phyloP scores from a whole-genome alignment of 2,329 filamentous ascomycete species.

The Xylariaceae sp. region DNA sequence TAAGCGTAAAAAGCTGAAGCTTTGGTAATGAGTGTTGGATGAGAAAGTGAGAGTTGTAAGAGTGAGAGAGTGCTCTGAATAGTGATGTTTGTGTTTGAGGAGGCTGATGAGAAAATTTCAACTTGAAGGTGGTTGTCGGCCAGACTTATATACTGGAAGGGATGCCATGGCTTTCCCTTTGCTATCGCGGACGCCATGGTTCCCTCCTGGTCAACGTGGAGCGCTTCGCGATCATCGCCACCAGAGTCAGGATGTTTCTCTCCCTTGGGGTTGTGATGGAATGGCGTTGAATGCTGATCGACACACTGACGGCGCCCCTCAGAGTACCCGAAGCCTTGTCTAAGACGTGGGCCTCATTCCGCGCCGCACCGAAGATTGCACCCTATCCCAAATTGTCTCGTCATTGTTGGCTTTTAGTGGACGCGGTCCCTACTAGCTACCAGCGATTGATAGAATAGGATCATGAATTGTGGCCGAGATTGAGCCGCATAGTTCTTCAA shows the following conservation, averaged over 20 bases:
- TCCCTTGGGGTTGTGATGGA: background rate
- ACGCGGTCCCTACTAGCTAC: no score
- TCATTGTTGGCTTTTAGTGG: no score
- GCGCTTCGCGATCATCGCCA: background rate
- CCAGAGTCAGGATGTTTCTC: background rate
- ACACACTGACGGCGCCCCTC: background rate
- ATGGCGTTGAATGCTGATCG: background rate
- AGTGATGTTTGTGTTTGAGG: conserved; percentile 11
- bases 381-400: no score
- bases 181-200: no score
- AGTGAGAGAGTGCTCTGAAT: conserved; percentile 12
- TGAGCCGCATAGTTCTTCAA: no score
- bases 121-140: no score
- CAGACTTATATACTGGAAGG: conserved; percentile 11
- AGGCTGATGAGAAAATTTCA: conserved; percentile 10
- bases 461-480: no score
- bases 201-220: no score
- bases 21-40: conserved; percentile 10
- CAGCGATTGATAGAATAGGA: no score
- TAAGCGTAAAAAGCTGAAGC: conserved; percentile 6
- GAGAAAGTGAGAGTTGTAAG: conserved; percentile 9
- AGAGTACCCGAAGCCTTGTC: background rate
- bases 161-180: background rate
- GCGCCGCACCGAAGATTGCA: no score
- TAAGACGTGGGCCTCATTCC: no score